Evolutionary conservation across 140 eudicot genomes (phyloP).

Genomic region (Bidens hawaiensis): DNA sequence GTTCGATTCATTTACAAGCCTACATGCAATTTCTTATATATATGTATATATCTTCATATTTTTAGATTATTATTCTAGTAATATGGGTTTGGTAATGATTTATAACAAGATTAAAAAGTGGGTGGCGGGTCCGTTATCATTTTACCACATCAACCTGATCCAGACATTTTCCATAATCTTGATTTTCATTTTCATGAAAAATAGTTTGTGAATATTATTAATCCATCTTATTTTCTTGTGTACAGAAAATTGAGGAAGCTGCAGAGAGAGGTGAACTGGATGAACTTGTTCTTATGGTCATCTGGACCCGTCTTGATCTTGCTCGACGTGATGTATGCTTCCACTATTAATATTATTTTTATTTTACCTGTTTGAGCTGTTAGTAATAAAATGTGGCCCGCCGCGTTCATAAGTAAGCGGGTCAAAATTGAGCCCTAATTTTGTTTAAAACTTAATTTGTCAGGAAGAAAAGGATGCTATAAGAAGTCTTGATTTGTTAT

Average conservation of each 20-base stretch:
- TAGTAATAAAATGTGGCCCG: background rate
- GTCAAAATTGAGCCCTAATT: background rate
- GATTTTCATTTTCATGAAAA: background rate
- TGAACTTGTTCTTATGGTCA: constrained; percentile 91
- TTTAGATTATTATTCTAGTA: too few species aligned
- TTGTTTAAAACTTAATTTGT: constrained; percentile 2
- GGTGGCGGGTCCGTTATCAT: background rate
- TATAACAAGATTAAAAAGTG: background rate
- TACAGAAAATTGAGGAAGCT: constrained; percentile 96
- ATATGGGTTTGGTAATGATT: too few species aligned
- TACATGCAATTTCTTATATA: too few species aligned
- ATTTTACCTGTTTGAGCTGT: background rate
- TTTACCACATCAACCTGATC: background rate
- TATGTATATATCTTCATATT: too few species aligned
- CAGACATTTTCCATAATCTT: background rate
- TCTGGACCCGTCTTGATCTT: constrained; percentile 97
- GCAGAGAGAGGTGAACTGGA: constrained; percentile 92
- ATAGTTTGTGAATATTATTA: background rate
- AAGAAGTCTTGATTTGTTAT: constrained; percentile 90
- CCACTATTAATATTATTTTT: background rate
- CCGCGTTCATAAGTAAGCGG: background rate
- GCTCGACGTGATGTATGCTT: constrained; percentile 87
- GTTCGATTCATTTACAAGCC: too few species aligned
- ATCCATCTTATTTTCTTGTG: constrained; percentile 6
- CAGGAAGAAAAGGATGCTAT: constrained; percentile 95